Evolutionary conservation across 1,284 basidiomycete genomes (phyloP).

Genomic region (Exobasidium rhododendri): DNA sequence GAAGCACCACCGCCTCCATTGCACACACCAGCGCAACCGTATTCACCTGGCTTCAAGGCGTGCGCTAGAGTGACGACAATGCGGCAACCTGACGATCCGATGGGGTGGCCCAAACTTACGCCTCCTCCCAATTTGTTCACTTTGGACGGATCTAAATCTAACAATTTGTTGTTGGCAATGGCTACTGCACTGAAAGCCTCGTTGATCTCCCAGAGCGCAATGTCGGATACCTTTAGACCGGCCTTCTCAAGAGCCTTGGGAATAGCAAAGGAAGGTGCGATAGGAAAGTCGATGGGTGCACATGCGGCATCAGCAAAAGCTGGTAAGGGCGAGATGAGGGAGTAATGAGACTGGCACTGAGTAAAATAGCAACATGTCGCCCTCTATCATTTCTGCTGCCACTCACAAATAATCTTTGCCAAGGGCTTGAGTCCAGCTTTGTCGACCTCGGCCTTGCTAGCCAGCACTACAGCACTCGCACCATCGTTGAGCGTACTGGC

Average conservation of each 20-base stretch:
- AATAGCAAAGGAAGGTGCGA: conserved; percentile 85
- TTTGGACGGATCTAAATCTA: conserved; percentile 68
- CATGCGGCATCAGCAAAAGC: conserved; percentile 95
- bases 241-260: conserved; percentile 85
- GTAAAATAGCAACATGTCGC: background rate
- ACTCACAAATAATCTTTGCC: conserved; percentile 56
- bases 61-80: conserved; percentile 94
- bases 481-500: conserved; percentile 58
- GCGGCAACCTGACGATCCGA: conserved; percentile 90
- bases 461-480: conserved; percentile 57
- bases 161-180: conserved; percentile 52
- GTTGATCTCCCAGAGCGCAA: conserved; percentile 93
- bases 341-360: background rate
- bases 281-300: conserved; percentile 94
- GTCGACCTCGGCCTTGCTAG: conserved; percentile 45
- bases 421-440: conserved; percentile 56
- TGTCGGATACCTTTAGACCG: conserved; percentile 76
- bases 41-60: conserved; percentile 87
- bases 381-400: too few species aligned
- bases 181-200: conserved; percentile 60
- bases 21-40: conserved; percentile 95
- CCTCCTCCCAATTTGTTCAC: conserved; percentile 82
- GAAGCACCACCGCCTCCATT: conserved; percentile 60
- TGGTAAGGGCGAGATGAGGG: conserved; percentile 49
- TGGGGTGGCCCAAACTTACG: conserved; percentile 60